Evolutionary conservation across 164 flowering plant species (phyloP).

Genomic region (Stephania cephalantha): DNA sequence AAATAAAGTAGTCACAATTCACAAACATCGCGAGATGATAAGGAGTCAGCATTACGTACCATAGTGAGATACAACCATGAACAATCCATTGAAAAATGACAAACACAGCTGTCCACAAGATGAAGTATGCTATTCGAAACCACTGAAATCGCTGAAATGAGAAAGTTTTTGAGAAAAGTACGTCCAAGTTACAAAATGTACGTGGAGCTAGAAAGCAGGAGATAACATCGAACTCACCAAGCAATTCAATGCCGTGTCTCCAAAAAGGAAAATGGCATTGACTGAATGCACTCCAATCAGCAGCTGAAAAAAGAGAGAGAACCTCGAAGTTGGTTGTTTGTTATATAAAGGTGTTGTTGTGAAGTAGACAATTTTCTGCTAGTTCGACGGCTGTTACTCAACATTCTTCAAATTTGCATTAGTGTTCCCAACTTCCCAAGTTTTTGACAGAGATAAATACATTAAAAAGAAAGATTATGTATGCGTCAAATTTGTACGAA

Average conservation of each 20-base stretch:
- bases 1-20: background rate
- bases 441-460: too few relatives aligned
- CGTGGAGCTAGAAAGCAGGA: background rate
- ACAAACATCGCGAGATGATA: conserved; percentile 1
- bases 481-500: too few relatives aligned
- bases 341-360: too few relatives aligned
- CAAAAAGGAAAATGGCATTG: conserved; percentile 81
- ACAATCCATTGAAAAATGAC: conserved; percentile 81
- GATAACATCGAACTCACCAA: conserved; percentile 41
- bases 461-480: too few relatives aligned
- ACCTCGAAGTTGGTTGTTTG: background rate
- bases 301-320: conserved; percentile 40
- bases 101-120: conserved; percentile 61
- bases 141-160: conserved; percentile 64
- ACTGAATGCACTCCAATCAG: conserved; percentile 73
- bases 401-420: too few relatives aligned
- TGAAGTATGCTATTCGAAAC: conserved; percentile 83
- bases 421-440: too few relatives aligned
- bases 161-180: background rate
- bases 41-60: conserved; percentile 34
- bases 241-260: conserved; percentile 67
- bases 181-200: background rate
- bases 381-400: too few relatives aligned
- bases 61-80: conserved; percentile 58
- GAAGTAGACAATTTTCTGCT: too few relatives aligned